Conservation (phyloP, 495 filamentous ascomycete genomes). For the Trichoderma reesei region DNA sequence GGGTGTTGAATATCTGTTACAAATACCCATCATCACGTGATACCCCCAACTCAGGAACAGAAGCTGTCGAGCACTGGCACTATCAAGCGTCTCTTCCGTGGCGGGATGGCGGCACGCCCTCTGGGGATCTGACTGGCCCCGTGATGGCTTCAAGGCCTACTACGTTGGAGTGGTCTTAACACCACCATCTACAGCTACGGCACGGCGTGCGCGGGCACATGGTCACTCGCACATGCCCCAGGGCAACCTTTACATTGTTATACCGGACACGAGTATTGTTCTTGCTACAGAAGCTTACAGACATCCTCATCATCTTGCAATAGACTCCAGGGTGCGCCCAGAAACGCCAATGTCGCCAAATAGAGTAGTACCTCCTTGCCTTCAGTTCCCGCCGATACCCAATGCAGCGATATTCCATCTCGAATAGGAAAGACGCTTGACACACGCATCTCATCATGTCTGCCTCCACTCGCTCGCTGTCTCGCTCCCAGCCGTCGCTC, state of each 20-base stretch:
- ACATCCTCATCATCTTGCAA: constrained; percentile 11
- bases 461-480: neutral
- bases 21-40: neutral
- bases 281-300: constrained; percentile 13
- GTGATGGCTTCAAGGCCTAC: neutral
- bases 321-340: constrained; percentile 3
- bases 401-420: constrained; percentile 14
- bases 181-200: neutral
- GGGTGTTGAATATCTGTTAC: neutral
- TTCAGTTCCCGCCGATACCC: constrained; percentile 12
- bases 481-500: neutral
- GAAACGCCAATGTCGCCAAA: constrained; percentile 6
- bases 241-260: no score
- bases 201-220: neutral
- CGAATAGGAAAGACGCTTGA: constrained; percentile 12
- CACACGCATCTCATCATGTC: neutral
- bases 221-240: neutral
- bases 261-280: neutral
- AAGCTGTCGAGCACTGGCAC: neutral
- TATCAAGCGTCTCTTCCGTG: neutral
- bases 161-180: neutral
- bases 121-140: neutral
- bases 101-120: neutral
- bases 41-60: neutral
- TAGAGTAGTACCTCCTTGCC: constrained; percentile 10